These are phyloP conservation scores for Pleurotus sapidus DNA, from an alignment of 768 basidiomycete species.

Conservation along the genomic window DNA sequence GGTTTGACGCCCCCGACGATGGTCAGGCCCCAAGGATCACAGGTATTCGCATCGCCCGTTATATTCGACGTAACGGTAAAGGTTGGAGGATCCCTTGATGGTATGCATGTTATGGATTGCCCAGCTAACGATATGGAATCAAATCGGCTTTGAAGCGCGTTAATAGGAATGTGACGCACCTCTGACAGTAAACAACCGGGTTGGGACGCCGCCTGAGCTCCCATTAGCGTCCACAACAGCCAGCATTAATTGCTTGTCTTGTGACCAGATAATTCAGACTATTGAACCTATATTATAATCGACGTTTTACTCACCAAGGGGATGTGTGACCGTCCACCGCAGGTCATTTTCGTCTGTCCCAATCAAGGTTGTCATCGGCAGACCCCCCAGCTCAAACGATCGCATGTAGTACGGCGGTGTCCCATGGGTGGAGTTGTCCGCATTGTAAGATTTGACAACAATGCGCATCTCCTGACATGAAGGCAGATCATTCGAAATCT, in stretches of 20 bases:
- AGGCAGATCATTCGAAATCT: constrained; percentile 17
- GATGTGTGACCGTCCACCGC: constrained; percentile 40
- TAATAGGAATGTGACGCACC: constrained; percentile 23
- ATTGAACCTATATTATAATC: background rate
- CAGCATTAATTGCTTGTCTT: constrained; percentile 42
- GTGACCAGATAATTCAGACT: background rate
- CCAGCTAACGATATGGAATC: constrained; percentile 10
- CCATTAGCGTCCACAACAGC: constrained; percentile 42
- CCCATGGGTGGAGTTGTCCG: constrained; percentile 11
- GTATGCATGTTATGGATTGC: constrained; percentile 13
- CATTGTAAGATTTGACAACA: constrained; percentile 17
- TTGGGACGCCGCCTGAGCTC: constrained; percentile 37
- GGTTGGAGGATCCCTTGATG: constrained; percentile 4
- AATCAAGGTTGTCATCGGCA: constrained; percentile 29
- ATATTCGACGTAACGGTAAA: constrained; percentile 30
- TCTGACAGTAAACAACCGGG: constrained; percentile 29
- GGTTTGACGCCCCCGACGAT: constrained; percentile 43
- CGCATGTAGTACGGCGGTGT: constrained; percentile 41
- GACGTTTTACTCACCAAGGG: constrained; percentile 29
- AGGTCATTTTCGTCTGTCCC: constrained; percentile 33
- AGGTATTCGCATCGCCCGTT: constrained; percentile 34
- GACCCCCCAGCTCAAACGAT: constrained; percentile 35
- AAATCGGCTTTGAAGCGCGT: background rate
- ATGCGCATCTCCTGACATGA: constrained; percentile 24
- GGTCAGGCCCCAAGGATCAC: constrained; percentile 43